These are phyloP conservation scores for Yarrowia bubula DNA, from an alignment of 805 yeast species.

Conservation along the genomic window DNA sequence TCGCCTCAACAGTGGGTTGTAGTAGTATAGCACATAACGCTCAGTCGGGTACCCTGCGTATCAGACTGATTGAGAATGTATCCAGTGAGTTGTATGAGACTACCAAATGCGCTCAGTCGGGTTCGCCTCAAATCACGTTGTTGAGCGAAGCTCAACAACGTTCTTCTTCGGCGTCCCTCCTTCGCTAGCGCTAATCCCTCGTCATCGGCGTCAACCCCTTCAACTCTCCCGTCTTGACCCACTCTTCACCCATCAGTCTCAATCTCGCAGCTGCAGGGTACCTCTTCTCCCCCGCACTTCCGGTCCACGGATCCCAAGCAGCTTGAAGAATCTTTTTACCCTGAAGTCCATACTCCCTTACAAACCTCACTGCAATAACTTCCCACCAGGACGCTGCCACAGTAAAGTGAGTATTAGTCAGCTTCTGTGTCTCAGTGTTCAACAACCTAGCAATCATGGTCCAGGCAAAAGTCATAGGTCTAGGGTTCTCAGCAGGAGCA, in stretches of 20 bases:
- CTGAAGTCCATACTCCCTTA: conserved; percentile 63
- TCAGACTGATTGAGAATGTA: too few relatives aligned
- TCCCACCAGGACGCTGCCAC: conserved; percentile 92
- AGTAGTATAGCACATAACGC: too few relatives aligned
- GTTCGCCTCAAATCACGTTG: too few relatives aligned
- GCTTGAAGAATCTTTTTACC: conserved; percentile 58
- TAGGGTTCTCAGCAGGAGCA: conserved; percentile 41
- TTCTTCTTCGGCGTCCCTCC: not conserved
- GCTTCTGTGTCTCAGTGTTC: conserved; percentile 49
- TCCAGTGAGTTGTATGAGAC: not conserved
- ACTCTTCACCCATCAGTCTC: conserved; percentile 75
- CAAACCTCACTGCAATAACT: conserved; percentile 59
- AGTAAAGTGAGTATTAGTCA: conserved; percentile 68
- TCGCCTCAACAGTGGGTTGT: too few relatives aligned
- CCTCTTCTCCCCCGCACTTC: conserved; percentile 48
- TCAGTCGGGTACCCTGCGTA: too few relatives aligned
- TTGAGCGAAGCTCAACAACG: too few relatives aligned
- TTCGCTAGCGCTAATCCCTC: not conserved
- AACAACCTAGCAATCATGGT: conserved; percentile 64
- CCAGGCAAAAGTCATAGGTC: conserved; percentile 65
- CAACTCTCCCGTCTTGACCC: conserved; percentile 51
- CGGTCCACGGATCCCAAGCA: conserved; percentile 53
- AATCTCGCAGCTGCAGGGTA: conserved; percentile 80
- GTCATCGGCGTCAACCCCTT: conserved; percentile 30
- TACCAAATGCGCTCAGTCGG: not conserved